Base-by-base conservation (phyloP, 164 flowering plant species). In the Piper longum region DNA sequence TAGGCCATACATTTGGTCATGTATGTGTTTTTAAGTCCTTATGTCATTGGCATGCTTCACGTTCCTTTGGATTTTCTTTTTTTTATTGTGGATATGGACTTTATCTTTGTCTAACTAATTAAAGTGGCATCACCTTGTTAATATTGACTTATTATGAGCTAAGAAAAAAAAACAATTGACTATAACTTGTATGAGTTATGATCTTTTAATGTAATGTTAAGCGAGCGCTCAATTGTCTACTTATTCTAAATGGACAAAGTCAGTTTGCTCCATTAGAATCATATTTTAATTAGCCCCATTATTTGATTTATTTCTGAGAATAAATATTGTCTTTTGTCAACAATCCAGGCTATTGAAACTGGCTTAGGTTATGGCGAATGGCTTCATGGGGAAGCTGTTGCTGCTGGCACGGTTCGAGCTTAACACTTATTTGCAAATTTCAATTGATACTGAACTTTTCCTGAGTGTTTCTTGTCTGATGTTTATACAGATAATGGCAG, bases 301-400 rank as follows among this genome's bases (percentile, higher is more conserved):
- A 1, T 9, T 48, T 2, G 11, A 14, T 48, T 9, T 48, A 48
- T 48, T 48, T 3, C 52, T 48, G 12, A 48, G 12, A 5, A 48
- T 48, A 2, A 9, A 48, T 48, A 5, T 48, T 48, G 52, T 48
- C 3, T 3, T 9, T 48, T 48, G 52, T 48, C 36, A 48, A 48
- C 14, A 48, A 66, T 70, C 64, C 86, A 95, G 99, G 36, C 36
- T 26, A 26, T 26, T 2, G 36, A 26, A 26, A 26, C 36, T 26
- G 36, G 36, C 36, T 26, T 26, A 26, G 36, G 36, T 26, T 26
- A 26, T 26, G 99, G 99, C 45, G 68, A 87, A 69, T 95, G 99
- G 99, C 86, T 95, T 60, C 99, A 95, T 75, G 99, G 99, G 65
- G 99, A 95, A 79, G 99, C 98, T 66, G 98, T 95, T 70, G 93